Conservation (phyloP, 2,329 filamentous ascomycete species). For the Myriangium duriaei region DNA sequence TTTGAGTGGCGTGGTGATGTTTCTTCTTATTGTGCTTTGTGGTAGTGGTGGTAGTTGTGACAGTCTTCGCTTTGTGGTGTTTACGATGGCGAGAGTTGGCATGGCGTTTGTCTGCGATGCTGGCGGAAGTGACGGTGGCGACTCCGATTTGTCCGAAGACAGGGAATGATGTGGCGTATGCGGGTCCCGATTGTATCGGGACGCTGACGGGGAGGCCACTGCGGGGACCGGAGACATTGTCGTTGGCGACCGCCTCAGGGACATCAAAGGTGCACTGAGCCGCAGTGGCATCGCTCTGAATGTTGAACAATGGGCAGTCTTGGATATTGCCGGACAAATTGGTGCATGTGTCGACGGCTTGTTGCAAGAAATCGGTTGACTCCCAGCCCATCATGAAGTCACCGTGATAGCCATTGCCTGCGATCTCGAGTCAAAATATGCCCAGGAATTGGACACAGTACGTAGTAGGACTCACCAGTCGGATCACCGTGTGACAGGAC, state of each 20-base stretch:
- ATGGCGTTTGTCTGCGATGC: conserved; percentile 5
- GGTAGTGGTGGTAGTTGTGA: not conserved
- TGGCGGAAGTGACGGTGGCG: conserved; percentile 13
- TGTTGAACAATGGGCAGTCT: conserved; percentile 64
- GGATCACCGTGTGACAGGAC: conserved; percentile 67
- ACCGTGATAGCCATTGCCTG: conserved; percentile 62
- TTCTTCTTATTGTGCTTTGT: not conserved
- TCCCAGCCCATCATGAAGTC: conserved; percentile 79
- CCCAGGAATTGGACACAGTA: conserved; percentile 17
- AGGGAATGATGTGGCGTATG: conserved; percentile 26
- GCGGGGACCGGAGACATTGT: conserved; percentile 47
- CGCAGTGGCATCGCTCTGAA: conserved; percentile 47
- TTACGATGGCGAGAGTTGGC: too few relatives aligned
- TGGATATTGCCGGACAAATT: conserved; percentile 53
- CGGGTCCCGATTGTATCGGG: conserved; percentile 35
- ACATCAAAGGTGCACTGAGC: conserved; percentile 50
- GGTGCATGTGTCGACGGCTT: conserved; percentile 64
- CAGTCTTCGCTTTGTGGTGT: too few relatives aligned
- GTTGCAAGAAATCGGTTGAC: conserved; percentile 47
- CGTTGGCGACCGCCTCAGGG: conserved; percentile 42
- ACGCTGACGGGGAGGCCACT: conserved; percentile 53
- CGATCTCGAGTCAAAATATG: conserved; percentile 12
- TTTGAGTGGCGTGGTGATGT: not conserved
- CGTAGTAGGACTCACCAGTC: conserved; percentile 38
- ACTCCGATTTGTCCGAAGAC: conserved; percentile 19